These are phyloP conservation scores for Gynochthodes officinalis DNA, from an alignment of 257 asterid species.

Conservation along the genomic window DNA sequence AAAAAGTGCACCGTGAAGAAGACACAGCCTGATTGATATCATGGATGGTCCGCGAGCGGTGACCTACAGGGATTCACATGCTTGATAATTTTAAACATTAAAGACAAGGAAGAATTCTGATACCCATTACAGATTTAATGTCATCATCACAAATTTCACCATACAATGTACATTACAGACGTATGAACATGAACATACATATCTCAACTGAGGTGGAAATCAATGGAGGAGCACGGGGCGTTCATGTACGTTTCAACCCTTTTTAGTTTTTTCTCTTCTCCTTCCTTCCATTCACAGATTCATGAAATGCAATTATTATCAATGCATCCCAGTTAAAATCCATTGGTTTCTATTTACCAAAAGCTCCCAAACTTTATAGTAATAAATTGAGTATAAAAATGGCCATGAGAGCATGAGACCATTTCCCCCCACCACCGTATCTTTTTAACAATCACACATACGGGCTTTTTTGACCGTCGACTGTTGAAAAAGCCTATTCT, in stretches of 20 bases:
- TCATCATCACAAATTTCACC: conserved; percentile 12
- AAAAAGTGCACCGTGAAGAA: background rate
- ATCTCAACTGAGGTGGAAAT: conserved; percentile 13
- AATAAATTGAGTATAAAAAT: conserved; percentile 6
- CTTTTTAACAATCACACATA: background rate
- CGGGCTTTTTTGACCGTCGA: conserved; percentile 22
- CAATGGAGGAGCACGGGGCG: conserved; percentile 26
- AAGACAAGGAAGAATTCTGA: conserved; percentile 6
- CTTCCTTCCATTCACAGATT: background rate
- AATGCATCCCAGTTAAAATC: background rate
- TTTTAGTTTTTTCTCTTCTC: background rate
- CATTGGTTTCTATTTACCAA: conserved; percentile 1
- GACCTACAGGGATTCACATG: conserved; percentile 21
- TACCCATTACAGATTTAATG: background rate
- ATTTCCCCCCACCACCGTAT: background rate
- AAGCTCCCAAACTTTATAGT: conserved; percentile 9
- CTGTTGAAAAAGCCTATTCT: conserved; percentile 3
- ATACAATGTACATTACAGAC: too few relatives aligned
- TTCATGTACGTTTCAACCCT: conserved; percentile 17
- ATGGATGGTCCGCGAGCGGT: conserved; percentile 8
- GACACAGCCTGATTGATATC: background rate
- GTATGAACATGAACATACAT: too few relatives aligned
- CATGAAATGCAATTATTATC: conserved; percentile 22
- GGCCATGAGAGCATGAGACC: background rate
- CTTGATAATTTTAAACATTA: conserved; percentile 17